These are phyloP conservation scores for Coemansia sp. DNA, from an alignment of 192 early-diverging fungal species.

Conservation along the genomic window DNA sequence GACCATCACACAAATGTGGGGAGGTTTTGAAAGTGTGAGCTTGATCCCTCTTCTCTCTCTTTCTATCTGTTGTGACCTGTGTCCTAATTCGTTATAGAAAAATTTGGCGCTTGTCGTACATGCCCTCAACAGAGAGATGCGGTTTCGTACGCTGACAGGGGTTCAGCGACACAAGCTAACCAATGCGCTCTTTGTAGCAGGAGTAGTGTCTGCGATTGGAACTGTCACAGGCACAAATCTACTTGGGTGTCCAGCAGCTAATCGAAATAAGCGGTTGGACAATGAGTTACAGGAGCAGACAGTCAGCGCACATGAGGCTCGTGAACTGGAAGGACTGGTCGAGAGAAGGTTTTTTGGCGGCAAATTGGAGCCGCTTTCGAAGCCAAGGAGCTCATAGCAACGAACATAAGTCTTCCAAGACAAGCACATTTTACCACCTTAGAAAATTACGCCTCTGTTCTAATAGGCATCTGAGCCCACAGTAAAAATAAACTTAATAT, in stretches of 20 bases:
- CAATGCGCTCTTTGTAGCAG: conserved; percentile 46
- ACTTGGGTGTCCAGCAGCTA: conserved; percentile 50
- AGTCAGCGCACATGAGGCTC: not conserved
- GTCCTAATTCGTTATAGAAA: not conserved
- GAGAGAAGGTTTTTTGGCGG: conserved; percentile 9
- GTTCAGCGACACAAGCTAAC: conserved; percentile 47
- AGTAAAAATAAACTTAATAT: not conserved
- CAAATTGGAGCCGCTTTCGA: conserved; percentile 12
- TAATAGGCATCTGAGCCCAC: not conserved
- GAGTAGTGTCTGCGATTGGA: conserved; percentile 39
- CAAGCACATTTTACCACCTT: no score
- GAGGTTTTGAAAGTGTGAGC: not conserved
- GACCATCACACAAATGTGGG: not conserved
- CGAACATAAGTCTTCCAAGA: not conserved
- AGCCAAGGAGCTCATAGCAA: not conserved
- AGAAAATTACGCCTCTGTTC: not conserved
- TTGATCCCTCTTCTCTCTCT: not conserved
- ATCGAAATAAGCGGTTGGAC: conserved; percentile 36
- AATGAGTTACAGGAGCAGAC: conserved; percentile 12
- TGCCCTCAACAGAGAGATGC: conserved; percentile 17
- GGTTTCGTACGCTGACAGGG: conserved; percentile 49
- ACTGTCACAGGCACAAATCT: conserved; percentile 51
- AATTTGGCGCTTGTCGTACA: not conserved
- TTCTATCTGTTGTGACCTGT: not conserved
- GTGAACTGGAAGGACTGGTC: not conserved